phyloP scores from a whole-genome alignment of 2,329 filamentous ascomycete species.

The Cyphellophora europaea region DNA sequence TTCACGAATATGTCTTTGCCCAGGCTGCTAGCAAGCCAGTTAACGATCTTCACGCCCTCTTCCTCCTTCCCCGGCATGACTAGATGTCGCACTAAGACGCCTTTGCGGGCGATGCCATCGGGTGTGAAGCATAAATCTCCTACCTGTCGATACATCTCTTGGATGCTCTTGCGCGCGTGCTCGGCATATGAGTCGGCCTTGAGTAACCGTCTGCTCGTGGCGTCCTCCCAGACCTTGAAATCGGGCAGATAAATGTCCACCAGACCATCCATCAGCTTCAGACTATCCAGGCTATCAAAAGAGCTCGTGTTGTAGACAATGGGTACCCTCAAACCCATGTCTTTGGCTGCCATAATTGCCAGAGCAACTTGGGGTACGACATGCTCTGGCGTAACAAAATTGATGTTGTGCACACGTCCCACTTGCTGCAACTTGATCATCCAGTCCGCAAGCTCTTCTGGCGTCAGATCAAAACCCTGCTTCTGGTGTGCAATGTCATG shows the following conservation, averaged over 20 bases:
- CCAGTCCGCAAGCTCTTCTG: slow-evolving; percentile 72
- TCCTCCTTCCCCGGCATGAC: slow-evolving; percentile 75
- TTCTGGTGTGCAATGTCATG: slow-evolving; percentile 73
- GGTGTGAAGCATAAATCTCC: slow-evolving; percentile 74
- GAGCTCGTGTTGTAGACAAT: slow-evolving; percentile 80
- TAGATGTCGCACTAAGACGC: slow-evolving; percentile 66
- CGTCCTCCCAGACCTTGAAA: slow-evolving; percentile 69
- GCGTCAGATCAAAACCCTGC: slow-evolving; percentile 71
- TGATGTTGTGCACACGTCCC: slow-evolving; percentile 82
- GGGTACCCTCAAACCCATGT: slow-evolving; percentile 60
- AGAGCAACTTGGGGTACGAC: slow-evolving; percentile 75
- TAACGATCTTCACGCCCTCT: slow-evolving; percentile 65
- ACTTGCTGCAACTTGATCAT: slow-evolving; percentile 72
- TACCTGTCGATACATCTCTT: slow-evolving; percentile 71
- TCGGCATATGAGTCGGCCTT: slow-evolving; percentile 70
- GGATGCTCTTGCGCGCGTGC: slow-evolving; percentile 66
- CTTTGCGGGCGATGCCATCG: slow-evolving; percentile 71
- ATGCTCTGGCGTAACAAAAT: slow-evolving; percentile 78
- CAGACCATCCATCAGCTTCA: slow-evolving; percentile 65
- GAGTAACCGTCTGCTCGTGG: slow-evolving; percentile 59
- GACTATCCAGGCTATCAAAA: slow-evolving; percentile 65
- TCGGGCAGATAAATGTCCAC: slow-evolving; percentile 84
- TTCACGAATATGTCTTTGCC: slow-evolving; percentile 70
- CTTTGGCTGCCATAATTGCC: slow-evolving; percentile 62
- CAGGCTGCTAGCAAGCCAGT: slow-evolving; percentile 63